Conservation (phyloP, 805 yeast species). For the Candida maesae region DNA sequence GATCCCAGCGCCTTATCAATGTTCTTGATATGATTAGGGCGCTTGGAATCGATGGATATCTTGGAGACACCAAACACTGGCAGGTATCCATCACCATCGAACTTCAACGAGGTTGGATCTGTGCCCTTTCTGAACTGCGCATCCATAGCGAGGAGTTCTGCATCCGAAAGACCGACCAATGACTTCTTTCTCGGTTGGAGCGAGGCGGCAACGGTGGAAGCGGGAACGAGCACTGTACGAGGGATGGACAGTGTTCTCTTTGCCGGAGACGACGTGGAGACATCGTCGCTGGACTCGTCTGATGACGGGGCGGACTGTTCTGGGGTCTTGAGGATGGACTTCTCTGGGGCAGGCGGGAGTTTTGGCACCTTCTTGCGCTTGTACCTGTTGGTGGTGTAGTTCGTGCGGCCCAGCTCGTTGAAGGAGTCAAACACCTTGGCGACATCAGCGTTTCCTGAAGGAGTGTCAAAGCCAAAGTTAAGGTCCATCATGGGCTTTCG, state of each 20-base stretch:
- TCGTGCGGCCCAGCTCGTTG: constrained; percentile 9
- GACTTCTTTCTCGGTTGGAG: constrained; percentile 20
- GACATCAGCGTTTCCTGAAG: constrained; percentile 16
- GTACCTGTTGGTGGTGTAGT: not conserved
- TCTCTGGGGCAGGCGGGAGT: constrained; percentile 25
- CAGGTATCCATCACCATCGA: constrained; percentile 25
- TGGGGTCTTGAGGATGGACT: constrained; percentile 21
- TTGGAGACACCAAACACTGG: constrained; percentile 1
- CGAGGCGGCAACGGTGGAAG: not conserved
- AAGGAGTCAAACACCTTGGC: constrained; percentile 18
- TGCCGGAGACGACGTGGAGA: not conserved
- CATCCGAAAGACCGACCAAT: constrained; percentile 25
- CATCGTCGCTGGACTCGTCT: not conserved
- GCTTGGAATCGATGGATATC: constrained; percentile 1
- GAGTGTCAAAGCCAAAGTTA: constrained; percentile 22
- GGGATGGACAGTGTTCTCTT: not conserved
- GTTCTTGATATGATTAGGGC: constrained; percentile 13
- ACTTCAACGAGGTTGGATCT: constrained; percentile 19
- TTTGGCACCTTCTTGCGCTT: constrained; percentile 19
- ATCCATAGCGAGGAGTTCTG: constrained; percentile 26
- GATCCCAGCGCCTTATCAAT: constrained; percentile 25
- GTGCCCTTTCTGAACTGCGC: constrained; percentile 22
- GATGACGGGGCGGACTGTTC: not conserved
- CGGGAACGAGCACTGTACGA: constrained; percentile 5
- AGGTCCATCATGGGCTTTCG: constrained; percentile 15